These are phyloP conservation scores for Pestalotiopsis sp. DNA, from an alignment of 2,329 filamentous ascomycete species.

Conservation along the genomic window DNA sequence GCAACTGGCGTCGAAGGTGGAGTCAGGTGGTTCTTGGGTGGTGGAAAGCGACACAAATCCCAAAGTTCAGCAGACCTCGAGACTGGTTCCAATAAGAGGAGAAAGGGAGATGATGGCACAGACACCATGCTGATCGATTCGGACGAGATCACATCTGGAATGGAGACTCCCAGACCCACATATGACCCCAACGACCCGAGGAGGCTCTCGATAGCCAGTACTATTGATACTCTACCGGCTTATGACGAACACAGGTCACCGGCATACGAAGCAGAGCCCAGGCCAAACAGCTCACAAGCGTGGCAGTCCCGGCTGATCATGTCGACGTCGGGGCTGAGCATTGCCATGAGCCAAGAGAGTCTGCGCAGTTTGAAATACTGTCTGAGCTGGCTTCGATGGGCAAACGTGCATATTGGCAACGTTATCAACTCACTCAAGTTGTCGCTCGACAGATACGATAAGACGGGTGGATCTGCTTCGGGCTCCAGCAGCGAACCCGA, in stretches of 20 bases:
- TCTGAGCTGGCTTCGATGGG: constrained; percentile 76
- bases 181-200: constrained; percentile 41
- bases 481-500: constrained; percentile 30
- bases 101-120: constrained; percentile 50
- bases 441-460: constrained; percentile 81
- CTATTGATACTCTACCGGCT: constrained; percentile 75
- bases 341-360: constrained; percentile 89
- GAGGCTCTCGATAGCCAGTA: constrained; percentile 66
- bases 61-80: constrained; percentile 50
- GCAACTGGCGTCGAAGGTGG: constrained; percentile 87
- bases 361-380: constrained; percentile 84
- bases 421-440: constrained; percentile 74
- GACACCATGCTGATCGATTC: constrained; percentile 15
- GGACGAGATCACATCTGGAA: constrained; percentile 27
- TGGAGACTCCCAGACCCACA: constrained; percentile 34
- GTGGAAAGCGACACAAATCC: constrained; percentile 53
- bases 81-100: constrained; percentile 56
- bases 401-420: constrained; percentile 78
- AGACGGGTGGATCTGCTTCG: constrained; percentile 31
- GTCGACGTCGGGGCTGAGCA: constrained; percentile 86
- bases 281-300: constrained; percentile 32
- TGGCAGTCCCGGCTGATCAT: constrained; percentile 88
- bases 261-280: constrained; percentile 62
- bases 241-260: constrained; percentile 81
- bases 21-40: constrained; percentile 79